Base-by-base conservation (phyloP, 257 asterid genomes). In the Rubia yunnanensis region DNA sequence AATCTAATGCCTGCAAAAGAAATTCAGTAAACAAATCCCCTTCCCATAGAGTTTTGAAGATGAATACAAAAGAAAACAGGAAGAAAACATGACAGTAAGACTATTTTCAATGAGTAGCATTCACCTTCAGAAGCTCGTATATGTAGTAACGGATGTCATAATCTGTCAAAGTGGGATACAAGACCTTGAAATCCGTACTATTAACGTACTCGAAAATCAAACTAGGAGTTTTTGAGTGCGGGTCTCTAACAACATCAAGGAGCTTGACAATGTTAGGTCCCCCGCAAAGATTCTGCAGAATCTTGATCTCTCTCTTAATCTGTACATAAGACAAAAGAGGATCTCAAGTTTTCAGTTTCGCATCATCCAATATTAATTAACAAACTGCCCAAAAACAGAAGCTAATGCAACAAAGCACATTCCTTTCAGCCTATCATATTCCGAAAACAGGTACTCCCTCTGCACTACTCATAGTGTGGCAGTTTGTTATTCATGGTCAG, bases 61-160 rank as follows among this genome's bases (percentile, higher is more conserved):
- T 8, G 61, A 14, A 17, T 34, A 17, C 5, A 20, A 50, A 39
- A 38, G 35, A 23, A 20, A 38, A 27, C 11, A 61, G 24, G 13
- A 36, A 63, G 54, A 20, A 53, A 7, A 1, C 28, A 27, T 30
- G 60, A 70, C 10, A 70, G 34, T 22, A 34, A 63, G 74, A 46
- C 48, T 11, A 39, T 10, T 22, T 17, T 52, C n/a, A 22, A 7
- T 5, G 31, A 62, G 30, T 44, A 11, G 57, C 22, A 3, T 48
- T 65, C 72, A 80, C 85, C 85, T 80, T 77, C 39, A 80, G 80
- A 72, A 80, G 85, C 73, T 80, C 85, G 48, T 80, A 80, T 30
- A 80, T 74, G 73, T 80, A 80, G 76, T 80, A 80, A 7, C 82
- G 82, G 27, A 80, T 74, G 66, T 80, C 82, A 59, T 80, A 77